Conservation (phyloP, 805 yeast species). For the Yamadazyma insecticola region DNA sequence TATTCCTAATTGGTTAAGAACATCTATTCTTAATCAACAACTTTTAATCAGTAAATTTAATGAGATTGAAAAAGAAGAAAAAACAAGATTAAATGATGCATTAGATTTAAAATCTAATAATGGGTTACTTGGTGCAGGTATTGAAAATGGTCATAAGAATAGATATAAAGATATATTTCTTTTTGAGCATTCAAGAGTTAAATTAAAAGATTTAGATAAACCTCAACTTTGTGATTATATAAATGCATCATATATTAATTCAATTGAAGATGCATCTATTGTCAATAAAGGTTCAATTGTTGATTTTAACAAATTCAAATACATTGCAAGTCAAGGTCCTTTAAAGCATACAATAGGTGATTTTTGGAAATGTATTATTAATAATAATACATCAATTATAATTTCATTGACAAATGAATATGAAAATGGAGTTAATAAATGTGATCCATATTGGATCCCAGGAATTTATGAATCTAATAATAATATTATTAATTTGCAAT, state of each 20-base stretch:
- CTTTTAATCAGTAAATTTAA: constrained; percentile 40
- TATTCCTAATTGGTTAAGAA: constrained; percentile 28
- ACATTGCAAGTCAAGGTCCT: constrained; percentile 91
- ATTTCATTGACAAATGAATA: constrained; percentile 70
- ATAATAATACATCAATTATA: constrained; percentile 60
- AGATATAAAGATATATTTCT: constrained; percentile 87
- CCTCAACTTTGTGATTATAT: constrained; percentile 52
- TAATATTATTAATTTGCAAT: constrained; percentile 19
- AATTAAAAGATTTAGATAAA: constrained; percentile 25
- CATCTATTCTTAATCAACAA: constrained; percentile 8
- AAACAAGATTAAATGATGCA: constrained; percentile 51
- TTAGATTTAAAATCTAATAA: constrained; percentile 16
- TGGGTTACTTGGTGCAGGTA: constrained; percentile 57
- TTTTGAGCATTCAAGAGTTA: constrained; percentile 80
- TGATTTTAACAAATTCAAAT: constrained; percentile 18
- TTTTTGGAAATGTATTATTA: constrained; percentile 75
- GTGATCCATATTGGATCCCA: constrained; percentile 71
- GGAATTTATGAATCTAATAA: constrained; percentile 43
- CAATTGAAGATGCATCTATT: constrained; percentile 12
- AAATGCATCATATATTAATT: constrained; percentile 71
- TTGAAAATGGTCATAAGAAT: constrained; percentile 77
- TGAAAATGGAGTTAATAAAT: constrained; percentile 78
- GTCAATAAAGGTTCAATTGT: too few relatives aligned
- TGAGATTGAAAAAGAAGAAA: constrained; percentile 65
- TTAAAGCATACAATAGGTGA: constrained; percentile 66